Base-by-base conservation (phyloP, 305 asterid genomes). In the Rubia balearica region DNA sequence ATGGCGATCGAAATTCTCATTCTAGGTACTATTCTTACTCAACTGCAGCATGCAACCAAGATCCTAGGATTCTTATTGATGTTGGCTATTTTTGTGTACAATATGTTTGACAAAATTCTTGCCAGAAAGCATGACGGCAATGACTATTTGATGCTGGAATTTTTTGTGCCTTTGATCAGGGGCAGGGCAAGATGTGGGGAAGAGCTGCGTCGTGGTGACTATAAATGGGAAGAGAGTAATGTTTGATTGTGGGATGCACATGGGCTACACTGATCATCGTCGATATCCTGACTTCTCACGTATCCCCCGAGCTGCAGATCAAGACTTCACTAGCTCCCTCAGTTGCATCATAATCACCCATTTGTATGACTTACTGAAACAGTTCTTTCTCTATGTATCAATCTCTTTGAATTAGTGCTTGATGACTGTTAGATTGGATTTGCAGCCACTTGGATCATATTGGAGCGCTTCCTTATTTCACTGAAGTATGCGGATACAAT, bases 161-260 rank as follows among this genome's bases (percentile, higher is more conserved):
- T 64, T 61, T 60, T 46, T 48, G 30, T n/a, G 63, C 24, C 22
- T 21, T 48, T 63, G 59, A 68, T 73, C 71, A 92, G 98, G 98
- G 33, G 98, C 98, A 5, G 98, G 98, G 40, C 98, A 93, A 78
- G 98, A 90, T 59, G 96, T 93, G 60, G 98, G 98, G 60, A 93
- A 93, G 87, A 93, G 98, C 81, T 93, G 98, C 63, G 97, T 78
- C 41, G 88, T 93, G 76, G 96, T 90, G 74, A 82, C 86, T 1
- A 86, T 93, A 63, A 89, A 87, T 27, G 94, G 93, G 27, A 93
- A 90, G 89, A 78, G 83, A 76, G 88, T 93, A 64, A 93, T 93
- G 98, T 90, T 93, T 53, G 98, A 93, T 68, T 93, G 97, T 22
- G 98, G 98, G 46, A 93, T 93, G 94, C 97, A 93, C 81, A 87